These are phyloP conservation scores for Chalaropsis thielavioides DNA, from an alignment of 2,329 filamentous ascomycete genomes.

Conservation along the genomic window DNA sequence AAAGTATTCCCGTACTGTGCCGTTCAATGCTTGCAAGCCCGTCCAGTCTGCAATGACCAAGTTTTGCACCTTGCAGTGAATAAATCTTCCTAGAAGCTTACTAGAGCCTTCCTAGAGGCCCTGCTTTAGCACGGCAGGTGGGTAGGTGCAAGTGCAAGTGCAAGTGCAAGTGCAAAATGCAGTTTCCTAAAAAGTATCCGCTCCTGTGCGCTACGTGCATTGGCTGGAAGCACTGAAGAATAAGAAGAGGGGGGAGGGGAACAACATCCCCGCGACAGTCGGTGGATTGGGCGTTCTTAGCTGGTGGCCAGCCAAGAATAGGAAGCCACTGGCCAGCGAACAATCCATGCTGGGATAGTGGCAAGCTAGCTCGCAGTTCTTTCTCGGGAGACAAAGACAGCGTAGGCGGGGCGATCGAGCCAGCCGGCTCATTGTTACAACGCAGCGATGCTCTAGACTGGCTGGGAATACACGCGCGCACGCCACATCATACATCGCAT, in stretches of 20 bases:
- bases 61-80: not conserved
- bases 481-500: not conserved
- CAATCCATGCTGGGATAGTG: not conserved
- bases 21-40: not conserved
- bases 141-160: not conserved
- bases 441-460: not conserved
- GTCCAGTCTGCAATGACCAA: not conserved
- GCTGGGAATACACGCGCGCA: not conserved
- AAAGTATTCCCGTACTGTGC: constrained; percentile 5
- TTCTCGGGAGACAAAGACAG: not conserved
- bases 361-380: not conserved
- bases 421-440: not conserved
- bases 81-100: not conserved
- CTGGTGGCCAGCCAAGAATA: not conserved
- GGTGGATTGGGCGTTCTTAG: not conserved
- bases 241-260: too few species aligned
- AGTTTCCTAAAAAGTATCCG: too few species aligned
- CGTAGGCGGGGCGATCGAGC: too few species aligned
- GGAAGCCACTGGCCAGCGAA: constrained; percentile 1
- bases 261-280: too few species aligned
- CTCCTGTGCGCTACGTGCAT: too few species aligned
- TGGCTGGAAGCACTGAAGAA: too few species aligned
- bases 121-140: not conserved
- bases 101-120: not conserved
- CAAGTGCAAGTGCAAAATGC: too few species aligned